Evolutionary conservation across 2,329 filamentous ascomycete genomes (phyloP), one percentile per base, ranked within the genome.

Genomic region (Cladosporium sp.): DNA sequence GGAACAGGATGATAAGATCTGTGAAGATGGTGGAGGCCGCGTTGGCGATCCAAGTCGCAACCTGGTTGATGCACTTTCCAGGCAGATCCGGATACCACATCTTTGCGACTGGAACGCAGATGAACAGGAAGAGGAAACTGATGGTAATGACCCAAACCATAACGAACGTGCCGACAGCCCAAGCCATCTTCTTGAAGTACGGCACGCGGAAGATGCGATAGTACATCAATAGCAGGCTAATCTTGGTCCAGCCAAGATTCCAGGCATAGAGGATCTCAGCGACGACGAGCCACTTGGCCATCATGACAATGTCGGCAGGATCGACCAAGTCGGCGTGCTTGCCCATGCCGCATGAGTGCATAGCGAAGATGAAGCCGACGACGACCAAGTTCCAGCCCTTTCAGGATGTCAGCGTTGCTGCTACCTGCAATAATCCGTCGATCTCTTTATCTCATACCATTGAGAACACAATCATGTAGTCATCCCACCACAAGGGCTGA

Each of bases 141-240:
- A 68, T 72, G 17, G 61, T 40, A 7, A 65, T 62, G 1, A 68
- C 69, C 7, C 68, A 63, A 3, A 67, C 51, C 30, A 73, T 63
- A 19, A 66, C 59, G 0, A 65, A 79, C 69, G n/a, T 66, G 49
- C 66, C 70, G 75, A 61, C 73, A 75, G 30, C 72, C 60, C 19
- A 71, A 55, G 9, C 75, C 71, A 65, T 73, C 73, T 42, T 63
- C 62, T 12, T 63, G 69, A 5, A 69, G 42, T 56, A 56, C 14
- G 54, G 54, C 20, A 56, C 70, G 28, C 66, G 69, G 65, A 80
- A 79, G 50, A 81, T 73, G 47, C 76, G 76, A 25, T 78, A 73
- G 64, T 80, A 80, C 64, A 80, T 77, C 58, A 78, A 67, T 15
- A 81, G 66, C 52, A 81, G 78, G 1, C 77, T 79, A 25, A 73